Evolutionary conservation across 148 eudicot species (phyloP), one percentile per base, ranked within the genome.

Genomic region (Gaultheria prostrata): DNA sequence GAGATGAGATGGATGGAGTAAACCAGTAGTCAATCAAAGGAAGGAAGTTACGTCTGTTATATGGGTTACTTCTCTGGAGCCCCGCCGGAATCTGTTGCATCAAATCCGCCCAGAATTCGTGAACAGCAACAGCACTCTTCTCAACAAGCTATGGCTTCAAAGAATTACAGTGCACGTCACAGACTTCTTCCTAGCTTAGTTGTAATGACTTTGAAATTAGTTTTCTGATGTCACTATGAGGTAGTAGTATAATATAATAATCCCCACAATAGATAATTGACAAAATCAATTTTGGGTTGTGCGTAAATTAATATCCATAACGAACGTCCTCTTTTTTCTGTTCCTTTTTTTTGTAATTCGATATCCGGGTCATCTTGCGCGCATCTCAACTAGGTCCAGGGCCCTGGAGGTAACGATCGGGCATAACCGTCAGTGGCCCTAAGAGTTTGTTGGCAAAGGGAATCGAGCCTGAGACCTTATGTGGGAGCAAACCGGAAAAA

Each of bases 31-130:
- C 77, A 83, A 54, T 59, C 65, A 39, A 75, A 45, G 77, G 28
- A 83, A 30, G 63, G 18, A 48, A 26, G 79, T 56, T 71, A 9
- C 49, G 84, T 82, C 76, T 59, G 61, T 63, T 48, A 43, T 26
- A 63, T 63, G 35, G 76, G 80, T 48, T 77, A 26, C 85, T 61
- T 45, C 48, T 77, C 49, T 67, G 13, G 63, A 57, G 32, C 61
- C 51, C 28, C 24, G 49, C 81, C 81, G 56, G 85, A 28, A 76
- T 83, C 65, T 83, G 32, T 32, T 83, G 81, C 85, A 48, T 26
- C 24, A 76, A 46, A 32, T 33, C 53, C 54, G 85, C 75, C 81
- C 78, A 50, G 76, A 78, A 61, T 76, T 65, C 59, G 46, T 83
- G 30, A 49, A 83, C 39, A 74, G n/a, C 56, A 26, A 32, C 46